A percentile compares a stretch with the other conserved stretches of the same genome.
These are phyloP conservation scores for Podospora bellae-mahoneyi DNA, from an alignment of 495 filamentous ascomycete genomes.

Conservation along the genomic window DNA sequence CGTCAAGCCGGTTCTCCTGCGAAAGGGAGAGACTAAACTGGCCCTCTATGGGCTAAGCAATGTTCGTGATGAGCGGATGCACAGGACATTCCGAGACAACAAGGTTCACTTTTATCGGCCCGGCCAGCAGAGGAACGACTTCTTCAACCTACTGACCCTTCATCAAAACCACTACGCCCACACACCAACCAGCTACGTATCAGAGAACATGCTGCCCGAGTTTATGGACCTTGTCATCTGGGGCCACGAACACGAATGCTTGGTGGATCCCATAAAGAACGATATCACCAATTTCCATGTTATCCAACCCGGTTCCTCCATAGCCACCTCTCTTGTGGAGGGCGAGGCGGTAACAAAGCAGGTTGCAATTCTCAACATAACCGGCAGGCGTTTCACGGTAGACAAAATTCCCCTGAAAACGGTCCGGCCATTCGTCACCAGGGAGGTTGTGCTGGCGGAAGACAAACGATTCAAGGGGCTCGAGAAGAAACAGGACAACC, in stretches of 20 bases:
- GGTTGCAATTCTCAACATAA: constrained; percentile 79
- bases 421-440: constrained; percentile 86
- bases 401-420: constrained; percentile 81
- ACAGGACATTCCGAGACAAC: constrained; percentile 86
- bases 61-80: constrained; percentile 90
- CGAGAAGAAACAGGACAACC: constrained; percentile 76
- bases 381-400: constrained; percentile 74
- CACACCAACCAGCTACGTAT: constrained; percentile 83
- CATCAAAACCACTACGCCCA: constrained; percentile 96
- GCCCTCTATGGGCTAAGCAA: constrained; percentile 96
- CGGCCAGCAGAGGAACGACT: constrained; percentile 76
- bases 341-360: constrained; percentile 93
- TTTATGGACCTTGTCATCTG: constrained; percentile 91
- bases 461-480: constrained; percentile 74
- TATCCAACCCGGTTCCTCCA: constrained; percentile 95
- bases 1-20: constrained; percentile 84
- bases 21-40: constrained; percentile 91
- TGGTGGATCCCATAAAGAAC: constrained; percentile 78
- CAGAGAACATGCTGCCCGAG: constrained; percentile 88
- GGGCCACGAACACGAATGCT: constrained; percentile 97
- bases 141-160: constrained; percentile 94
- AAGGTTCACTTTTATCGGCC: constrained; percentile 93
- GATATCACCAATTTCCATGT: constrained; percentile 87
- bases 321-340: constrained; percentile 85
- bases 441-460: constrained; percentile 72